A percentile compares a stretch with the other conserved stretches of the same genome.
phyloP scores from a whole-genome alignment of 345 rosid species.

The Garcia nutans region DNA sequence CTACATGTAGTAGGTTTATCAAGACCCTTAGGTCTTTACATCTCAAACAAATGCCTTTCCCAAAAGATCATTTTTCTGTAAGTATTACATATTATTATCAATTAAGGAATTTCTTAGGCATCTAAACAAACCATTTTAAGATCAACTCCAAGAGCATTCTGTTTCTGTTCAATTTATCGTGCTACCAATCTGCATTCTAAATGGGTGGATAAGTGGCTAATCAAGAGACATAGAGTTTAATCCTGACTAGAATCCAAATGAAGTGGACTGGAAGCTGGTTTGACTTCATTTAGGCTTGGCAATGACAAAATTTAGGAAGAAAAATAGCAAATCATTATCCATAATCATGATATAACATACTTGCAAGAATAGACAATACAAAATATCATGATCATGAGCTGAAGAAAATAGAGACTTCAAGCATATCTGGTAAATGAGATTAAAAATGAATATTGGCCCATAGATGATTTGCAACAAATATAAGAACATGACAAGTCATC shows the following conservation, averaged over 20 bases:
- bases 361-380: not conserved
- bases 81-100: not conserved
- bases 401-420: not conserved
- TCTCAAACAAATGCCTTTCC: not conserved
- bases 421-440: not conserved
- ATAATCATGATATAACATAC: not conserved
- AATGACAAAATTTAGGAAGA: not conserved
- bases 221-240: not conserved
- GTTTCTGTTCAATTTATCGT: not conserved
- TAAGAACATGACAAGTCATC: conserved; percentile 1
- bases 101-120: not conserved
- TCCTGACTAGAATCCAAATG: not conserved
- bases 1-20: not conserved
- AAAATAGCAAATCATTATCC: not conserved
- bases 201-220: not conserved
- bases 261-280: not conserved
- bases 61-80: not conserved
- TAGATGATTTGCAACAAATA: not conserved
- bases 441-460: not conserved
- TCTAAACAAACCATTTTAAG: not conserved
- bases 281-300: not conserved
- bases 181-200: not conserved
- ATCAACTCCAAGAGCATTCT: not conserved
- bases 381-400: not conserved
- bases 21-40: not conserved